Conservation (phyloP, 2,329 filamentous ascomycete genomes). For the Polychaeton citri region DNA sequence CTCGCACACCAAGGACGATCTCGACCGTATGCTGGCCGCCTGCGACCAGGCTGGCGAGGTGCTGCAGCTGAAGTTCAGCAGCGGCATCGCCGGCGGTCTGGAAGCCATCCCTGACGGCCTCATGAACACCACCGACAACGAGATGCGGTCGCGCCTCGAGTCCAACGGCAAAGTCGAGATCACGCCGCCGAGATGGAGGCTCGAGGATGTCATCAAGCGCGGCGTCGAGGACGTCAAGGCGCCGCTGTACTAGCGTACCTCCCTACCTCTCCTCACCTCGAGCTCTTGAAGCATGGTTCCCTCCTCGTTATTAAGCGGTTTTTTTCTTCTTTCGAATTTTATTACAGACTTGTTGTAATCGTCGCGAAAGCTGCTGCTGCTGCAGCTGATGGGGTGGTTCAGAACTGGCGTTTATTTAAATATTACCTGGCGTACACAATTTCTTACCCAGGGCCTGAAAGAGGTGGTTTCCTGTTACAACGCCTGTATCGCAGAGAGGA, state of each 20-base stretch:
- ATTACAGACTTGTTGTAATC: no score
- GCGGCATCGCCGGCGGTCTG: slow-evolving; percentile 78
- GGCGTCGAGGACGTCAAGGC: slow-evolving; percentile 65
- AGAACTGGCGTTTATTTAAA: no score
- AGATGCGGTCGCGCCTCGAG: slow-evolving; percentile 41
- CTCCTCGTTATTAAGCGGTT: no score
- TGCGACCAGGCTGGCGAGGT: slow-evolving; percentile 89
- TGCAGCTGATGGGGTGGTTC: no score
- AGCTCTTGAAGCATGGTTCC: no score
- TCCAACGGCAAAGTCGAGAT: slow-evolving; percentile 36
- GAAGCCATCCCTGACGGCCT: slow-evolving; percentile 61
- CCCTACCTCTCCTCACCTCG: slow-evolving; percentile 19
- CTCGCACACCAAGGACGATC: slow-evolving; percentile 95
- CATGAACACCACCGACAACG: slow-evolving; percentile 56
- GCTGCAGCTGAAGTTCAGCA: slow-evolving; percentile 93
- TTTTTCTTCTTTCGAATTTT: no score
- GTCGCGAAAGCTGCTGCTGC: no score
- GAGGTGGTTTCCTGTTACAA: no score
- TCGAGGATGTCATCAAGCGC: slow-evolving; percentile 59
- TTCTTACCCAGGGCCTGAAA: no score
- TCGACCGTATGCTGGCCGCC: slow-evolving; percentile 76
- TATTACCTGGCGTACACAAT: no score
- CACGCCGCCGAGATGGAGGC: slow-evolving; percentile 61
- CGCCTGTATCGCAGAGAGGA: no score
- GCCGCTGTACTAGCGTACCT: slow-evolving; percentile 36